Evolutionary conservation across 2,329 filamentous ascomycete species (phyloP).

Genomic region (Epichloe gansuensis): DNA sequence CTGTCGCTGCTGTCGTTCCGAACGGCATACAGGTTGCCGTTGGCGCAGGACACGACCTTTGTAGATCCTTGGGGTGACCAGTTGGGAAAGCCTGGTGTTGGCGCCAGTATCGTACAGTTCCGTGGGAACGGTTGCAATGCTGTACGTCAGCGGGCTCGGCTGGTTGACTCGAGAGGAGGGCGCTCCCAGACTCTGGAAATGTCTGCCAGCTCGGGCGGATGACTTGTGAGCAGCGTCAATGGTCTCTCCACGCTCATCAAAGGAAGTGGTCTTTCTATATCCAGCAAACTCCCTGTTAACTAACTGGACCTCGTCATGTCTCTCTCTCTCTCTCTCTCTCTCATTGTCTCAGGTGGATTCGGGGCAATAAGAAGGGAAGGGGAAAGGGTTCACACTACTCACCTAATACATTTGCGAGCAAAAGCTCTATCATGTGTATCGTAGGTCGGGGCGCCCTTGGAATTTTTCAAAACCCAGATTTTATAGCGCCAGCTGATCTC

Average conservation of each 20-base stretch:
- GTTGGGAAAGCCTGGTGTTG: conserved; percentile 11
- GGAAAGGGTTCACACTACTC: conserved; percentile 4
- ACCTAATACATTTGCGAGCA: conserved; percentile 13
- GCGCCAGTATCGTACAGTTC: conserved; percentile 11
- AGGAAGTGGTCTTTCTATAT: background rate
- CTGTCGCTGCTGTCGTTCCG: conserved; percentile 9
- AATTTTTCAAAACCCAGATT: conserved; percentile 10
- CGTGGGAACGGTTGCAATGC: background rate
- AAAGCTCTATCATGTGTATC: conserved; percentile 14
- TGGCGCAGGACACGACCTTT: conserved; percentile 19
- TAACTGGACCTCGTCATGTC: no score
- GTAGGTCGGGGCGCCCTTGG: conserved; percentile 8
- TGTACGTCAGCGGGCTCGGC: conserved; percentile 1
- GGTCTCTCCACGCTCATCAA: background rate
- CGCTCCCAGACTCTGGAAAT: background rate
- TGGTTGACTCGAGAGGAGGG: no score
- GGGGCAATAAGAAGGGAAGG: no score
- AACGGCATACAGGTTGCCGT: conserved; percentile 23
- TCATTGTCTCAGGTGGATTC: background rate
- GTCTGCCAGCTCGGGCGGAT: no score
- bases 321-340: no score
- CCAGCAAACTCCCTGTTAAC: background rate
- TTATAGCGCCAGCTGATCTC: conserved; percentile 18
- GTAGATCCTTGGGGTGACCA: conserved; percentile 10
- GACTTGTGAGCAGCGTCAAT: background rate